A percentile compares a stretch with the other conserved stretches of the same genome.
Evolutionary conservation across 2,329 filamentous ascomycete species (phyloP).

Genomic region (Stachybotrys echinatus): DNA sequence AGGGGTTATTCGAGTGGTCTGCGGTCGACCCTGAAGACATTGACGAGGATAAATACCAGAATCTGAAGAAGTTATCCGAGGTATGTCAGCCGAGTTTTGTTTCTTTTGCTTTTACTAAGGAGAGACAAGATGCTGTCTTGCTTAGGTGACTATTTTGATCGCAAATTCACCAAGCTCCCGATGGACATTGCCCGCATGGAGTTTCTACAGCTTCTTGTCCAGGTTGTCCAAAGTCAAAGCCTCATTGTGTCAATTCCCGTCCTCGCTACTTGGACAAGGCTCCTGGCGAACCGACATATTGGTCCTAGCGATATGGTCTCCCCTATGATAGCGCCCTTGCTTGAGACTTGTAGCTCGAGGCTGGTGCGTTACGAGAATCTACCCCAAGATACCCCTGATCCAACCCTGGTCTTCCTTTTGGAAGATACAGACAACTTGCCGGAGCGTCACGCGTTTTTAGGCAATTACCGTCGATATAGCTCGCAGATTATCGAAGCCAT

Average conservation of each 20-base stretch:
- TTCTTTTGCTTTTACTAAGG: conserved; percentile 3
- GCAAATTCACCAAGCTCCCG: conserved; percentile 64
- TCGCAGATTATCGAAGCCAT: conserved; percentile 82
- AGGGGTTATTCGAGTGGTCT: conserved; percentile 74
- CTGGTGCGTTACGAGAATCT: conserved; percentile 84
- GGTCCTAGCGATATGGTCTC: conserved; percentile 57
- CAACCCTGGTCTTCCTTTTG: conserved; percentile 74
- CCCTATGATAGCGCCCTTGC: conserved; percentile 64
- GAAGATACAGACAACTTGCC: conserved; percentile 95
- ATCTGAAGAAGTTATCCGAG: conserved; percentile 92
- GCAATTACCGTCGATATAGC: conserved; percentile 91
- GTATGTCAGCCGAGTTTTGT: conserved; percentile 40
- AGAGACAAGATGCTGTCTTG: conserved; percentile 69
- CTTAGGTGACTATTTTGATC: conserved; percentile 77
- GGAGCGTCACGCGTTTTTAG: conserved; percentile 89
- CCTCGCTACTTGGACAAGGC: conserved; percentile 81
- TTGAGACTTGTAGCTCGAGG: conserved; percentile 78
- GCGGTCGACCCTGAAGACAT: conserved; percentile 74
- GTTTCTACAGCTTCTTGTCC: conserved; percentile 74
- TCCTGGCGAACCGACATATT: conserved; percentile 69
- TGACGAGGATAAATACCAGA: conserved; percentile 85
- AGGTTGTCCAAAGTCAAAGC: conserved; percentile 78
- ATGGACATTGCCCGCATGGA: conserved; percentile 60
- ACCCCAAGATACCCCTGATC: conserved; percentile 74
- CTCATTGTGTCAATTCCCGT: conserved; percentile 91